A percentile compares a stretch with the other conserved stretches of the same genome.
These are phyloP conservation scores for Fistulina hepatica DNA, from an alignment of 1,284 basidiomycete species.

Conservation along the genomic window DNA sequence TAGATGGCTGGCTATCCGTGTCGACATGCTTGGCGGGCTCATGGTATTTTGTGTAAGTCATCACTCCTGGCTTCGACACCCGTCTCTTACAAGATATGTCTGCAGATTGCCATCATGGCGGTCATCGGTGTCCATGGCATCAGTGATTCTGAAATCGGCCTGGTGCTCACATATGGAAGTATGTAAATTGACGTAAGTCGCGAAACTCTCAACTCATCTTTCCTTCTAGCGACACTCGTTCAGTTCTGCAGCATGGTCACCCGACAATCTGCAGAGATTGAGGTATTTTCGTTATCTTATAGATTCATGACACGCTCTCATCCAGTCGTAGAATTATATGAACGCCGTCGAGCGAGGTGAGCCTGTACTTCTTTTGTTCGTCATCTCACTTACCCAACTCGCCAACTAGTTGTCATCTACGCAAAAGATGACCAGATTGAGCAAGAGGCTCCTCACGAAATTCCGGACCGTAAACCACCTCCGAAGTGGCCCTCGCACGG, in stretches of 20 bases:
- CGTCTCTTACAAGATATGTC: not conserved
- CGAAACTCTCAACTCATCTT: constrained; percentile 3
- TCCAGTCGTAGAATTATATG: constrained; percentile 46
- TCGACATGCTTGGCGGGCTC: constrained; percentile 62
- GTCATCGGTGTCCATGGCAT: constrained; percentile 43
- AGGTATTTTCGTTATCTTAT: constrained; percentile 26
- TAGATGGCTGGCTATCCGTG: constrained; percentile 72
- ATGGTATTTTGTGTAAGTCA: constrained; percentile 52
- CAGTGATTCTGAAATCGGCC: constrained; percentile 55
- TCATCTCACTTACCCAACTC: constrained; percentile 5
- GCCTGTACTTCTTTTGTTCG: constrained; percentile 11
- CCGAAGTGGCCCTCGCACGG: constrained; percentile 41
- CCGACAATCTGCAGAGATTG: constrained; percentile 53
- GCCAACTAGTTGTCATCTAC: constrained; percentile 51
- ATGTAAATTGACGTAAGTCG: constrained; percentile 9
- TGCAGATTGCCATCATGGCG: constrained; percentile 41
- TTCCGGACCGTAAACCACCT: constrained; percentile 40
- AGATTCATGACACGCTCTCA: constrained; percentile 3
- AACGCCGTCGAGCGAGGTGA: constrained; percentile 61
- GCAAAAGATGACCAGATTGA: constrained; percentile 40
- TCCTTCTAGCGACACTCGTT: constrained; percentile 36
- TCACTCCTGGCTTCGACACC: constrained; percentile 9
- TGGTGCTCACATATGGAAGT: constrained; percentile 64
- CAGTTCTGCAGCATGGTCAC: constrained; percentile 49
- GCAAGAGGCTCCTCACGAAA: constrained; percentile 58